Evolutionary conservation across 2,329 filamentous ascomycete genomes (phyloP).

Genomic region (Cordyceps cateniannulata): DNA sequence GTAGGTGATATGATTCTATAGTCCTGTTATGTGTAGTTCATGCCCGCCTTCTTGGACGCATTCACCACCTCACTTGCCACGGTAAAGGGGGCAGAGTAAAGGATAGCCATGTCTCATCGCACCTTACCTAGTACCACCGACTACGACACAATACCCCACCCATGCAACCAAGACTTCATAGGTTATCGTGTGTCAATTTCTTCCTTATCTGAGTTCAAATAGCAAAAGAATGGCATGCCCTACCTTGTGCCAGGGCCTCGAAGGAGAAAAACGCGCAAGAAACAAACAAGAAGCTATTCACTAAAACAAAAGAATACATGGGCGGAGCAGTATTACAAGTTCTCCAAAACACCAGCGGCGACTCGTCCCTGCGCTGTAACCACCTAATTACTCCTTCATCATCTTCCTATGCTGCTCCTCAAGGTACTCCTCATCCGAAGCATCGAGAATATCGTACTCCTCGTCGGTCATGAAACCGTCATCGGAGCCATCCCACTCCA

Average conservation of each 20-base stretch:
- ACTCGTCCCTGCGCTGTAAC: not conserved
- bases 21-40: no score
- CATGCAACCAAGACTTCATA: not conserved
- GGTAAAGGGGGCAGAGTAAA: no score
- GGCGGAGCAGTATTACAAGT: not conserved
- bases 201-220: not conserved
- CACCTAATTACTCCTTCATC: conserved; percentile 28
- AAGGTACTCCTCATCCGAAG: conserved; percentile 79
- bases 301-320: conserved; percentile 7
- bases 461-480: conserved; percentile 91
- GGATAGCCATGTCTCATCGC: no score
- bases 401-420: conserved; percentile 45
- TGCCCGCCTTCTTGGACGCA: no score
- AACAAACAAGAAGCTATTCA: not conserved
- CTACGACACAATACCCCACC: not conserved
- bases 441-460: conserved; percentile 95
- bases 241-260: not conserved
- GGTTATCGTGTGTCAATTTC: conserved; percentile 6
- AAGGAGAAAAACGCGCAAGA: not conserved
- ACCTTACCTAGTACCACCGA: no score
- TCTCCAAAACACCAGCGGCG: not conserved
- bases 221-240: conserved; percentile 8
- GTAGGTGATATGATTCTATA: no score
- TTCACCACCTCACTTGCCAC: no score
- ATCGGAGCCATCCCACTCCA: conserved; percentile 54